Conservation (phyloP, 1,139 yeast species). For the Tardiomyces blankii region DNA sequence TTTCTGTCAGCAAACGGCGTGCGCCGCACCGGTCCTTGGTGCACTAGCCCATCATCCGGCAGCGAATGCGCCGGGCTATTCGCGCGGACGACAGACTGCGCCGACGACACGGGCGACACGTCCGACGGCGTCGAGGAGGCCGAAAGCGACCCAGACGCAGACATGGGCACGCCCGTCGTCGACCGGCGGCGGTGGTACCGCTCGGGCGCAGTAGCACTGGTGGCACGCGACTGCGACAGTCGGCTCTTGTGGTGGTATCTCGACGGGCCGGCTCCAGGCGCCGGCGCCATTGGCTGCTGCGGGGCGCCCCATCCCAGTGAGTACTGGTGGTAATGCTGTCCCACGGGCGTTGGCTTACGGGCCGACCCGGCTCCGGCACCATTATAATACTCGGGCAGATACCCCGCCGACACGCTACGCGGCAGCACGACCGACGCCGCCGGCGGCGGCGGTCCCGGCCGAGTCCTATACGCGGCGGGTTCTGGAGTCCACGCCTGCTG, state of each 20-base stretch:
- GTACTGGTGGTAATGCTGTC: background rate
- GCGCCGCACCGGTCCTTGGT: background rate
- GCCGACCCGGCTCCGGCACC: background rate
- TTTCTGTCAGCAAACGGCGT: background rate
- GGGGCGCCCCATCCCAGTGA: background rate
- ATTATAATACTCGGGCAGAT: background rate
- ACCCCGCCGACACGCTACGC: background rate
- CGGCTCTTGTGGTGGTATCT: background rate
- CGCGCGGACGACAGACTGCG: background rate
- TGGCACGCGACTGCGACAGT: background rate
- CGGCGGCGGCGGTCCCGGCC: background rate
- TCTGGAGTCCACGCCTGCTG: background rate
- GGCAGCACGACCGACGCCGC: background rate
- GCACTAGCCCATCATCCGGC: background rate
- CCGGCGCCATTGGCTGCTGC: background rate
- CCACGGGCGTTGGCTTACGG: background rate
- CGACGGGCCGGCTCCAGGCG: background rate
- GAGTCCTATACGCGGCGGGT: background rate
- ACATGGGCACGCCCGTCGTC: constrained; percentile 7
- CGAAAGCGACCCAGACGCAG: too few species aligned
- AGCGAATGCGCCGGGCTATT: background rate
- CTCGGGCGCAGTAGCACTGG: constrained; percentile 13
- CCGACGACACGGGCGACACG: background rate
- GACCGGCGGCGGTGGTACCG: constrained; percentile 22
- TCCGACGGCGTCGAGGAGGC: constrained; percentile 4